Conservation (phyloP, 805 yeast genomes). For the Lipomyces yamadae region DNA sequence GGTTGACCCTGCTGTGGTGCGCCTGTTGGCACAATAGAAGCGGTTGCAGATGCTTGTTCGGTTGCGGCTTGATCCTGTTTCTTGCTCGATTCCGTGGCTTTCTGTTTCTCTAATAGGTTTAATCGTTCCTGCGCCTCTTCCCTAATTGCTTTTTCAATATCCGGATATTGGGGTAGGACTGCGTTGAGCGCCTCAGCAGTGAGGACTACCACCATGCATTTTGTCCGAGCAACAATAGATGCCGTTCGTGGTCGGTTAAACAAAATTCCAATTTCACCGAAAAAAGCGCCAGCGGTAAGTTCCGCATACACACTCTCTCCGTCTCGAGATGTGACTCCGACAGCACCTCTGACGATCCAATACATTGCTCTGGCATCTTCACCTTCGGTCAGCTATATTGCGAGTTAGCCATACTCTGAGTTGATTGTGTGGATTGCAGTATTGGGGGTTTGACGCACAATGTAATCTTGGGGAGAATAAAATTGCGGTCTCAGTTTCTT, state of each 20-base stretch:
- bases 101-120: conserved; percentile 69
- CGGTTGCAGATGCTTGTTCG: neutral
- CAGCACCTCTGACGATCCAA: conserved; percentile 77
- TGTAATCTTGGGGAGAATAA: conserved; percentile 69
- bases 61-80: conserved; percentile 1
- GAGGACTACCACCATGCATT: conserved; percentile 68
- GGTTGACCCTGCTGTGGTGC: conserved; percentile 8
- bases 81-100: conserved; percentile 26
- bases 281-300: conserved; percentile 68
- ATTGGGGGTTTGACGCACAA: conserved; percentile 43
- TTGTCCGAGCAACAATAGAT: conserved; percentile 71
- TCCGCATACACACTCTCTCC: conserved; percentile 78
- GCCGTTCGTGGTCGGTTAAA: conserved; percentile 80
- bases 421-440: neutral
- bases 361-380: conserved; percentile 78
- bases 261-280: conserved; percentile 79
- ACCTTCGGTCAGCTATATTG: conserved; percentile 57
- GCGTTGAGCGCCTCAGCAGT: conserved; percentile 65
- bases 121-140: conserved; percentile 81
- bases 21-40: neutral
- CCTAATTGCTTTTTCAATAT: conserved; percentile 67
- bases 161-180: conserved; percentile 66
- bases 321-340: conserved; percentile 75
- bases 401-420: neutral
- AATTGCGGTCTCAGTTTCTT: conserved; percentile 62